phyloP scores from a whole-genome alignment of 352 stramenopile species.

The Pythium monospermum region DNA sequence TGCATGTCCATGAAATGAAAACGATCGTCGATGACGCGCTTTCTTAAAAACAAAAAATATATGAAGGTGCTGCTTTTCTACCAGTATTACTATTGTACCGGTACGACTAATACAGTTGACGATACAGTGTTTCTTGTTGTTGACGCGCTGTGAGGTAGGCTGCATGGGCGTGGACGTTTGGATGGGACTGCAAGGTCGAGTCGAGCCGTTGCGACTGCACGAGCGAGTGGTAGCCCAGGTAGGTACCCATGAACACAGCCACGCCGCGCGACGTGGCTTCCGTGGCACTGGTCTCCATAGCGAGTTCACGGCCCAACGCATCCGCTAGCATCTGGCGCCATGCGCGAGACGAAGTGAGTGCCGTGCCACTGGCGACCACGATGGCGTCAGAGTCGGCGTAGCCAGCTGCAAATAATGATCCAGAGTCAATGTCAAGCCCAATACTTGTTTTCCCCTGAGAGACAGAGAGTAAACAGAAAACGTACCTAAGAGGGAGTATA shows the following conservation, averaged over 20 bases:
- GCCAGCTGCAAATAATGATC: conserved; percentile 8
- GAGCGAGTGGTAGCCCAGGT: conserved; percentile 52
- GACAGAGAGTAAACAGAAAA: background rate
- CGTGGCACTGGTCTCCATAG: conserved; percentile 47
- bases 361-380: conserved; percentile 76
- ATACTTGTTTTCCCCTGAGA: background rate
- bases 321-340: conserved; percentile 89
- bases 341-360: conserved; percentile 65
- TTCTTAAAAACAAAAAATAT: conserved; percentile 30
- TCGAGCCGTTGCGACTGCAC: conserved; percentile 31
- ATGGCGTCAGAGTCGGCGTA: conserved; percentile 43
- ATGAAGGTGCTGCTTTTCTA: too few relatives aligned
- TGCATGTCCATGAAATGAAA: conserved; percentile 93
- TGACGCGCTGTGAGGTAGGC: conserved; percentile 60
- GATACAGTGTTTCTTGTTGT: conserved; percentile 67
- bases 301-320: conserved; percentile 63
- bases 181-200: conserved; percentile 29
- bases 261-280: conserved; percentile 86
- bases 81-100: too few relatives aligned
- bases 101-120: conserved; percentile 73
- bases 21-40: conserved; percentile 88
- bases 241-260: conserved; percentile 63
- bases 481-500: conserved; percentile 82
- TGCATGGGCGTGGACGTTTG: conserved; percentile 45
- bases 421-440: background rate